Base-by-base conservation (phyloP, 345 rosid species). In the Eucalyptus melliodora region DNA sequence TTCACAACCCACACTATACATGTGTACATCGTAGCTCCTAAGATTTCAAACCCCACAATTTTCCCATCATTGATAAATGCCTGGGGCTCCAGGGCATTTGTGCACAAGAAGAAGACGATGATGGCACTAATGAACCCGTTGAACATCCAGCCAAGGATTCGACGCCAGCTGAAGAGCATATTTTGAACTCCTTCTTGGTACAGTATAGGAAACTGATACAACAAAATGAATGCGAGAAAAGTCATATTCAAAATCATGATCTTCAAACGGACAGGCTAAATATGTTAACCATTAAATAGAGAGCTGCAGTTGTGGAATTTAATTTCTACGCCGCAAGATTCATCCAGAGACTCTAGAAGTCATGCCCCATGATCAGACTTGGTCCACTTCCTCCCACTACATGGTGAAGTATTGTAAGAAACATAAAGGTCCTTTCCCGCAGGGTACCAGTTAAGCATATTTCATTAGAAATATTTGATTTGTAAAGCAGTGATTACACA, bases 151-250 rank as follows among this genome's bases (percentile, higher is more conserved):
- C 95, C 92, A 17, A 95, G 17, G 81, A 97, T 95, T 80, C 98
- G 93, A 11, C 93, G 89, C 99, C 99, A 97, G 91, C 97, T 93
- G 92, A 97, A 97, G 53, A 97, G 97, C 67, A 92, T 94, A 87
- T 96, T 96, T 90, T 96, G 97, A 67, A 96, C 95, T 80, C 99
- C 99, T 94, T 97, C 97, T 94, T 97, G 99, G 94, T 97, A 97
- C 89, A 97, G 91, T 44, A 94, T 83, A 5, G 99, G 99, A 89
- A 96, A 97, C 99, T 97, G 97, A 88, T 37, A 91, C n/a, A 90
- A 50, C 14, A 83, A 34, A 91, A 40, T 56, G 50, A 81, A 88
- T 77, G 47, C 16, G 37, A 37, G 83, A 77, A 77, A 72, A 10
- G 26, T 37, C 23, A 77, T 37, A 37, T 37, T 77, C 1, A 3